Base-by-base conservation (phyloP, 495 filamentous ascomycete genomes). In the Penicillium goetzii region DNA sequence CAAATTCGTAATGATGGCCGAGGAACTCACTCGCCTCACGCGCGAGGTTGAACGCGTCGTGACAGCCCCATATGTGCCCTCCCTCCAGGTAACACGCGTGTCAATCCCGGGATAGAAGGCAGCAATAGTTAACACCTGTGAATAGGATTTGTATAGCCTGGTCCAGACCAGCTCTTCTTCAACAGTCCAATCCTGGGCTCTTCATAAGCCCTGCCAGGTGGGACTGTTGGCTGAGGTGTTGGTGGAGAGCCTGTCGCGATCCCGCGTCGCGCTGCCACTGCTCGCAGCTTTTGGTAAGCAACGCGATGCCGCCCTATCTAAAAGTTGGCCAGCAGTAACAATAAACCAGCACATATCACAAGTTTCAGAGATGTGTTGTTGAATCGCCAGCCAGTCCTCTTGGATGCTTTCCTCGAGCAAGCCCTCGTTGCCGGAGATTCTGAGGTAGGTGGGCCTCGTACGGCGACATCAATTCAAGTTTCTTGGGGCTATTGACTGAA, bases 131-230 rank as follows among this genome's bases (percentile, higher is more conserved):
- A 6, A 57, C 36, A 60, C 19, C 15, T 21, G 14, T 10, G 4
- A 26, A 9, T 65, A 85, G 83, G 74, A 76, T 34, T 69, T 85
- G 15, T 62, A 81, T 59, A 65, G 60, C 8, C 53, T 80, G 10
- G 60, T 74, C 1, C 63, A 74, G 19, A 25, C 65, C 30, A 33
- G 59, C 7, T 43, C 72, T 12, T 15, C 56, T 5, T 23, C 45
- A 4, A 58, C 56, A 7, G 56, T 84, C 4, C 62, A 62, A 4
- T 65, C 62, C 0, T 86, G 83, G 83, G 76, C 74, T 11, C 56
- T 67, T 19, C 74, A 70, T 47, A 84, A 84, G 61, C 75, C 73
- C 32, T 84, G 83, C 61, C 80, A 83, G 59, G 65, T 83, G 23
- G 73, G 71, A 2, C 53, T 72, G 30, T 56, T 86, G 15, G 78